Percentiles rank a stretch among this genome's conserved stretches.
Conservation (phyloP, 257 asterid species). For the Asclepias syriaca region DNA sequence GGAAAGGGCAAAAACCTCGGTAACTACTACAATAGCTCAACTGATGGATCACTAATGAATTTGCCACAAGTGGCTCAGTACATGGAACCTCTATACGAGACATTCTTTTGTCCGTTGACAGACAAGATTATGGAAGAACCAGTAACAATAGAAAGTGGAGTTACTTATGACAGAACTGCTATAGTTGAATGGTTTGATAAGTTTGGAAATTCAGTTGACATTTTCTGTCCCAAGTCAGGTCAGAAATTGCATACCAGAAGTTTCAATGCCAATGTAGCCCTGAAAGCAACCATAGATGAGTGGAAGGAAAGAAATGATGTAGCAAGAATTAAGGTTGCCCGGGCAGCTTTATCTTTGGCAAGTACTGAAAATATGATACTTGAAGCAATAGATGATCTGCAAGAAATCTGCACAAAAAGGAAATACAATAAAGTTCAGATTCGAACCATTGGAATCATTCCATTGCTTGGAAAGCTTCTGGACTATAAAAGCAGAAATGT, state of each 20-base stretch:
- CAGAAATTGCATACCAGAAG: constrained; percentile 40
- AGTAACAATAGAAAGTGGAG: constrained; percentile 65
- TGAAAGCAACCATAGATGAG: constrained; percentile 60
- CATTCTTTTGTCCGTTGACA: constrained; percentile 68
- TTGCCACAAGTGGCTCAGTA: constrained; percentile 46
- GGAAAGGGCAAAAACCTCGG: constrained; percentile 14
- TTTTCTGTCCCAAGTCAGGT: constrained; percentile 57
- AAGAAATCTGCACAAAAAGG: constrained; percentile 40
- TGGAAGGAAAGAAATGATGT: constrained; percentile 77
- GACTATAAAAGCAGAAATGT: constrained; percentile 51
- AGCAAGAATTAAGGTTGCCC: constrained; percentile 63
- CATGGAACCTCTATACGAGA: constrained; percentile 66
- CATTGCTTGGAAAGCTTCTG: constrained; percentile 48
- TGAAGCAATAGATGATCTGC: constrained; percentile 63
- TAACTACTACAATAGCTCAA: constrained; percentile 14
- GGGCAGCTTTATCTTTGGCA: constrained; percentile 62
- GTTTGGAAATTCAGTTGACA: constrained; percentile 28
- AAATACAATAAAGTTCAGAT: constrained; percentile 50
- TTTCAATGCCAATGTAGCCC: constrained; percentile 51
- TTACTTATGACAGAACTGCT: constrained; percentile 58
- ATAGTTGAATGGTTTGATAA: constrained; percentile 47
- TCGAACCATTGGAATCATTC: constrained; percentile 53
- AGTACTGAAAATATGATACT: constrained; percentile 62
- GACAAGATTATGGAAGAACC: constrained; percentile 77
- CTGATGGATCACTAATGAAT: constrained; percentile 30